Conservation (phyloP, 352 stramenopile species). For the Stramenopiles sp. region DNA sequence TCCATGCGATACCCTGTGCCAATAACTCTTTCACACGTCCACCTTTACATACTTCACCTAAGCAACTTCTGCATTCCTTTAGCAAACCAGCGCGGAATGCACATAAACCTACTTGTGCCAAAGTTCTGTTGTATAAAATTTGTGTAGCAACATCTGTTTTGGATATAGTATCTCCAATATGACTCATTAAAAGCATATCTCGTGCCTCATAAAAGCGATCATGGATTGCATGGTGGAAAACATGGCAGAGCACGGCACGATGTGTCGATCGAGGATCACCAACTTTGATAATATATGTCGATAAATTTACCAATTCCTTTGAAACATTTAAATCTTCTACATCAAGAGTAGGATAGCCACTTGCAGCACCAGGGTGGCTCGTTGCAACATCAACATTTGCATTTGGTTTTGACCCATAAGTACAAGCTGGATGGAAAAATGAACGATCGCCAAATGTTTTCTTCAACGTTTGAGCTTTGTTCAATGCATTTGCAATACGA, state of each 20-base stretch:
- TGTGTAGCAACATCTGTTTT: conserved; percentile 74
- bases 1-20: conserved; percentile 60
- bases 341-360: conserved; percentile 5
- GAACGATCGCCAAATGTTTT: not conserved
- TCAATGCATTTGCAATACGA: conserved; percentile 52
- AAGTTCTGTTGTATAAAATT: conserved; percentile 91
- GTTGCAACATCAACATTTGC: not conserved
- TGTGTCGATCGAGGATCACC: conserved; percentile 73
- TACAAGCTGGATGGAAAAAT: conserved; percentile 11
- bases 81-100: conserved; percentile 87
- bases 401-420: too few relatives aligned
- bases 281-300: conserved; percentile 75
- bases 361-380: conserved; percentile 11
- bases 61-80: conserved; percentile 82
- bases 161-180: conserved; percentile 88
- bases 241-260: conserved; percentile 90
- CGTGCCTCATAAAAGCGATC: conserved; percentile 94
- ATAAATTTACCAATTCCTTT: conserved; percentile 47
- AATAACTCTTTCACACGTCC: conserved; percentile 74
- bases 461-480: conserved; percentile 34
- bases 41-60: conserved; percentile 84
- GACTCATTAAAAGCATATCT: conserved; percentile 92
- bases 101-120: conserved; percentile 73
- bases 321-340: conserved; percentile 18
- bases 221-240: conserved; percentile 91